Evolutionary conservation across 73 alveolate species (phyloP).

Genomic region (Blepharisma japonicum): DNA sequence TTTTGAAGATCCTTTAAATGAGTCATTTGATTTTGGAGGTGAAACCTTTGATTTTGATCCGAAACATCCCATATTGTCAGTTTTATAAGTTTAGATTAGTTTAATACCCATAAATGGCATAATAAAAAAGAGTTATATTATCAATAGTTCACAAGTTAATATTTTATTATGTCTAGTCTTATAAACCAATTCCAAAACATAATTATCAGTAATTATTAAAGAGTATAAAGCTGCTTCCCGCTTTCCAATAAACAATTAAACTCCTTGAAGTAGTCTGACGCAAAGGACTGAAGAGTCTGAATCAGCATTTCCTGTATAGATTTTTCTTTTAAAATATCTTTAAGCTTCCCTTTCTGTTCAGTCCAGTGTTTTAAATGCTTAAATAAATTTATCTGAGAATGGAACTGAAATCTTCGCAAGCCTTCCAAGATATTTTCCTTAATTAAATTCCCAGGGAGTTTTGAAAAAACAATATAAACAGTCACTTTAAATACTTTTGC

Average conservation of each 20-base stretch:
- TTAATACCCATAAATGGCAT: no score
- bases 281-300: not conserved
- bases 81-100: no score
- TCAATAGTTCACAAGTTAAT: no score
- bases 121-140: no score
- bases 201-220: not conserved
- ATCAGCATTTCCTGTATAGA: not conserved
- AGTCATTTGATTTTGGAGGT: no score
- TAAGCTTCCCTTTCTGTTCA: not conserved
- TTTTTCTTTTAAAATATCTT: not conserved
- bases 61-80: no score
- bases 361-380: not conserved
- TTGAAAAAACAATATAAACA: no score
- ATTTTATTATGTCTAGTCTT: no score
- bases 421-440: not conserved
- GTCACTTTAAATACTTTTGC: no score
- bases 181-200: no score
- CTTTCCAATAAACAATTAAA: conserved; percentile 1
- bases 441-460: not conserved
- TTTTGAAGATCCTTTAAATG: no score
- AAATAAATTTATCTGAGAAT: not conserved
- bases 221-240: not conserved
- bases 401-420: not conserved
- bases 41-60: no score
- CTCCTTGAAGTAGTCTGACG: not conserved